phyloP scores from a whole-genome alignment of 768 basidiomycete species.

The Suillus ampliporus region DNA sequence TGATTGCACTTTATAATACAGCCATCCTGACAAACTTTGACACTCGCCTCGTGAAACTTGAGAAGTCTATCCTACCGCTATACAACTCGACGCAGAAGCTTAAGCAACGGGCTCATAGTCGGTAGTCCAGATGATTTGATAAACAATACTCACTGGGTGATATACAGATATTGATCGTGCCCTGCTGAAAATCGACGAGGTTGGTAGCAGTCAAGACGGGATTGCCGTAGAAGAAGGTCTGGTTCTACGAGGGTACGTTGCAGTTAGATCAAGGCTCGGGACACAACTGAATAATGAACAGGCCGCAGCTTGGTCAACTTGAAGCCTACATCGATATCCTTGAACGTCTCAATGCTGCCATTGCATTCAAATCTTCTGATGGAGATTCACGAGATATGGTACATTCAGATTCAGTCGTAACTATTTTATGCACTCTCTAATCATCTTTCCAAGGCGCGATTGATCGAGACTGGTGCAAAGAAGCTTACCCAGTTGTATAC shows the following conservation, averaged over 20 bases:
- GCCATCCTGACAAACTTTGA: slow-evolving; percentile 88
- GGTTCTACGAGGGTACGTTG: slow-evolving; percentile 71
- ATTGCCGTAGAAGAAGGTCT: slow-evolving; percentile 79
- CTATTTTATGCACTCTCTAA: neutral
- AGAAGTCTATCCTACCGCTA: slow-evolving; percentile 85
- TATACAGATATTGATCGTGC: slow-evolving; percentile 79
- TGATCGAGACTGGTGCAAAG: slow-evolving; percentile 84
- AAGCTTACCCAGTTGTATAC: slow-evolving; percentile 83
- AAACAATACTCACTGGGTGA: neutral
- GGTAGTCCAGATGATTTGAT: slow-evolving; percentile 30
- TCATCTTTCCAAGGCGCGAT: slow-evolving; percentile 53
- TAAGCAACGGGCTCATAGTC: slow-evolving; percentile 75
- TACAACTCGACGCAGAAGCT: slow-evolving; percentile 79
- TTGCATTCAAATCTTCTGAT: slow-evolving; percentile 75
- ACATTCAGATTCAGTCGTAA: neutral
- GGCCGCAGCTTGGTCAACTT: slow-evolving; percentile 75
- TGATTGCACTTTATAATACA: slow-evolving; percentile 42
- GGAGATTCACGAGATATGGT: slow-evolving; percentile 62
- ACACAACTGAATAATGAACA: slow-evolving; percentile 29
- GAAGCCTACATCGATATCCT: slow-evolving; percentile 71
- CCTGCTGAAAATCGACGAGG: slow-evolving; percentile 76
- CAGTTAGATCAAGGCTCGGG: slow-evolving; percentile 11
- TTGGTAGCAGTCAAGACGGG: slow-evolving; percentile 76
- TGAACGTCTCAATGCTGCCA: slow-evolving; percentile 77
- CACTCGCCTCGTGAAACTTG: slow-evolving; percentile 78